These are phyloP conservation scores for Microthyrium microscopicum DNA, from an alignment of 2,329 filamentous ascomycete species.

Conservation along the genomic window DNA sequence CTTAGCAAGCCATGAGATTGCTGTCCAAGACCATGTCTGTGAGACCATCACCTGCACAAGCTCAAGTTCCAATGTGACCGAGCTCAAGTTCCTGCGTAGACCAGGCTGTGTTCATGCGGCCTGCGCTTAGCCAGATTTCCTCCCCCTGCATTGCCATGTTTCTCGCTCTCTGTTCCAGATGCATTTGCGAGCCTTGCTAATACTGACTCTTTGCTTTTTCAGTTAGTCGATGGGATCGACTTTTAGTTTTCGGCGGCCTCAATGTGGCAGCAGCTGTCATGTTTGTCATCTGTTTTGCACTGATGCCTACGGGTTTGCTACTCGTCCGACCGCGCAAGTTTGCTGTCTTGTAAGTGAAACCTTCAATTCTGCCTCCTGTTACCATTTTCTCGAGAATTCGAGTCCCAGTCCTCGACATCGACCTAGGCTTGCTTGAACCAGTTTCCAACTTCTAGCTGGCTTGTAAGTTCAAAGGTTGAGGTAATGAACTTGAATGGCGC, in stretches of 20 bases:
- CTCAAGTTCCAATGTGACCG: neutral
- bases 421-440: too few species aligned
- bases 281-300: constrained; percentile 82
- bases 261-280: constrained; percentile 79
- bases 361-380: neutral
- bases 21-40: neutral
- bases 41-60: constrained; percentile 8
- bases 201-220: constrained; percentile 13
- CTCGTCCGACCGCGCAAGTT: constrained; percentile 78
- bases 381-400: neutral
- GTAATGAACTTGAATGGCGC: too few species aligned
- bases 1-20: too few species aligned
- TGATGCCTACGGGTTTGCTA: constrained; percentile 59
- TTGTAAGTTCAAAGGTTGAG: too few species aligned
- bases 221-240: constrained; percentile 96
- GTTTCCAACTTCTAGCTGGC: too few species aligned
- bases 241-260: constrained; percentile 82
- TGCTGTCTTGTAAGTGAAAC: constrained; percentile 72
- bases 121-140: constrained; percentile 12
- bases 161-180: neutral
- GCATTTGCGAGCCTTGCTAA: neutral
- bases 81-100: constrained; percentile 25
- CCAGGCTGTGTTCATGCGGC: constrained; percentile 20
- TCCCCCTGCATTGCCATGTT: constrained; percentile 11
- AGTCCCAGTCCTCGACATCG: neutral